Evolutionary conservation across 306 rosid species (phyloP), one percentile per base, ranked within the genome.

Genomic region (Cucurbita pepo): DNA sequence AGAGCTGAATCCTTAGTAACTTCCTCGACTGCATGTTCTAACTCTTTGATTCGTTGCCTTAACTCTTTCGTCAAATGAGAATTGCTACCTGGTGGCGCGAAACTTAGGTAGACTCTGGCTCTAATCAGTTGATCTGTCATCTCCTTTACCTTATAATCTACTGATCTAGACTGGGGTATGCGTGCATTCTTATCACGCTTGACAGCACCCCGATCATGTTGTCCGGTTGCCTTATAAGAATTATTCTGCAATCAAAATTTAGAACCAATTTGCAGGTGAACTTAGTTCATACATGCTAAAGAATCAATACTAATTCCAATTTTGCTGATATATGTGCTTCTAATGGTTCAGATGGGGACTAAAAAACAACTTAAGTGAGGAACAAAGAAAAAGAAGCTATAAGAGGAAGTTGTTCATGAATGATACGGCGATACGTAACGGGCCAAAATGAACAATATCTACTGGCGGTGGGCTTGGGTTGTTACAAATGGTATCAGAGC

Each of bases 101-200:
- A 83, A 52, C 67, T 66, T 85, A 91, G 73, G 83, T 95, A 95
- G 77, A 85, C 91, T 84, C 71, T 88, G 79, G 93, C 99, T 84
- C 90, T 86, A 74, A 95, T 75, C 73, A 95, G 77, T 82, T 91
- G 95, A 88, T 95, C 97, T 79, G 74, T 88, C 80, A 95, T 89
- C 83, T 91, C 90, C 67, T 56, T 81, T 59, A 91, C 83, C 79
- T 78, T 95, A 71, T 78, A 81, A 64, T 83, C 84, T 30, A 76
- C 73, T 71, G 73, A 79, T 87, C 71, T 81, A 40, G 6, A 74
- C 12, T 77, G 66, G 22, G 65, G 82, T 74, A 77, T 53, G 45
- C 1, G 85, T 25, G 75, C 70, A 73, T 71, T 75, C 36, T 73
- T 83, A 81, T 74, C 86, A 22, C 44, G 80, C 54, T 21, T 80